A percentile compares a stretch with the other conserved stretches of the same genome.
Conservation (phyloP, 495 filamentous ascomycete species). For the Hypoxylon lenormandii region DNA sequence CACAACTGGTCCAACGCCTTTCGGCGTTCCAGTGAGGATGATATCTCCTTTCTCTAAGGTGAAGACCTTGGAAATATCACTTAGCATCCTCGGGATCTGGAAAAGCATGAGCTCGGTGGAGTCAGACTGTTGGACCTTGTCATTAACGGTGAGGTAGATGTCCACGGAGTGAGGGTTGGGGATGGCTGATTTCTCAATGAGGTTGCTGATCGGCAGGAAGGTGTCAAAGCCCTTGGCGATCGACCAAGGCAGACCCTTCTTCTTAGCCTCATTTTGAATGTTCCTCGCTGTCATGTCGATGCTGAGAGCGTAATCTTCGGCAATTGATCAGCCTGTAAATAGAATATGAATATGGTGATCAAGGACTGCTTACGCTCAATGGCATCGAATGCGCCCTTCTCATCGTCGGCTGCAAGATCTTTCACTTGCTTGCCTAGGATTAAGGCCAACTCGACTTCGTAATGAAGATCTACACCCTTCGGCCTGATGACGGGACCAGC, state of each 20-base stretch:
- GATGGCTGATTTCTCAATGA: slow-evolving; percentile 80
- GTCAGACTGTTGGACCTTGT: slow-evolving; percentile 79
- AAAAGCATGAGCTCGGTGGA: slow-evolving; percentile 92
- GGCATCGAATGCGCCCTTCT: slow-evolving; percentile 70
- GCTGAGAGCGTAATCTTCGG: slow-evolving; percentile 78
- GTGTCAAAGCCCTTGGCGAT: slow-evolving; percentile 98
- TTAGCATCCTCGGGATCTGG: slow-evolving; percentile 83
- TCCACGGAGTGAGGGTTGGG: slow-evolving; percentile 89
- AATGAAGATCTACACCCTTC: slow-evolving; percentile 83
- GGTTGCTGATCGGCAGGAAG: slow-evolving; percentile 84
- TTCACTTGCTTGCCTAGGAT: slow-evolving; percentile 82
- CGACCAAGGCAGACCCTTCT: slow-evolving; percentile 94
- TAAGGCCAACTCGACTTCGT: slow-evolving; percentile 92
- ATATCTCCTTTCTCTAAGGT: slow-evolving; percentile 91
- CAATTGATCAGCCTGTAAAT: slow-evolving; percentile 21
- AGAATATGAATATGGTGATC: not conserved
- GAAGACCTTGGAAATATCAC: slow-evolving; percentile 94
- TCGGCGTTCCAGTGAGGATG: slow-evolving; percentile 93
- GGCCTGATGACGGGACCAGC: slow-evolving; percentile 86
- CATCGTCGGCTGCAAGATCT: slow-evolving; percentile 76
- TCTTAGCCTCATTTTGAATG: slow-evolving; percentile 93
- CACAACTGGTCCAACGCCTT: slow-evolving; percentile 88
- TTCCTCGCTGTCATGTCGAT: slow-evolving; percentile 97
- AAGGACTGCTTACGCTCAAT: slow-evolving; percentile 64
- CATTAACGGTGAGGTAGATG: slow-evolving; percentile 84